Base-by-base conservation (phyloP, 2,329 filamentous ascomycete species). In the Fonsecaea erecta region DNA sequence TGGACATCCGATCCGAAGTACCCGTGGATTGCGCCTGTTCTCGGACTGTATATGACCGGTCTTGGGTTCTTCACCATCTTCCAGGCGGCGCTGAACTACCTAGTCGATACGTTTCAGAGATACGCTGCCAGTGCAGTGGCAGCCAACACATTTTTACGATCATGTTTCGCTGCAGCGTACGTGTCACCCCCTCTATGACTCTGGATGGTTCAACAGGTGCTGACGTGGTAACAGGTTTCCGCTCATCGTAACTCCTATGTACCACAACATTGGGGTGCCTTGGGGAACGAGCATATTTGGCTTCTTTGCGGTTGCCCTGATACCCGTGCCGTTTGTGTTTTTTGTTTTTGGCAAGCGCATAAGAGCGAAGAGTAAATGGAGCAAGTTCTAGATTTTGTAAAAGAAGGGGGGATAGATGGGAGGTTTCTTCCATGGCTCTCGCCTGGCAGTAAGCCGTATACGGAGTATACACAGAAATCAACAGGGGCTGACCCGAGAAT, bases 1-100 rank as follows among this genome's bases (percentile, higher is more conserved):
- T 87, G 85, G 85, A 86, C 85, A 1, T 82, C 84, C 48, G 81
- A 78, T 63, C 67, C 66, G 1, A 68, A 57, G 58, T 65, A 8
- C 66, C 55, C 77, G 74, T 70, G 77, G 76, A 76, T 79, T 56
- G 77, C 71, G 7, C 74, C 74, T 52, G 72, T 79, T 34, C 74
- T 77, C 7, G 78, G 77, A 3, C 71, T 74, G 21, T 74, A 48
- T 73, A 28, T 76, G 76, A 14, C 78, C 75, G 78, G 78, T 0
- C 75, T 79, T 40, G 79, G 79, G 11, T 76, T 79, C 72, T 76
- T 81, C 18, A 71, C 79, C 18, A 75, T 79, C 28, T 80, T 79
- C 72, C 73, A 81, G 35, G 74, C 75, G 46, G 74, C 79, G 52
- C 73, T 79, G 69, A 80, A 77, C 63, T 81, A 80, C 58, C 71